Evolutionary conservation across 2,329 filamentous ascomycete species (phyloP).

Genomic region (Verticillium tricorpus): DNA sequence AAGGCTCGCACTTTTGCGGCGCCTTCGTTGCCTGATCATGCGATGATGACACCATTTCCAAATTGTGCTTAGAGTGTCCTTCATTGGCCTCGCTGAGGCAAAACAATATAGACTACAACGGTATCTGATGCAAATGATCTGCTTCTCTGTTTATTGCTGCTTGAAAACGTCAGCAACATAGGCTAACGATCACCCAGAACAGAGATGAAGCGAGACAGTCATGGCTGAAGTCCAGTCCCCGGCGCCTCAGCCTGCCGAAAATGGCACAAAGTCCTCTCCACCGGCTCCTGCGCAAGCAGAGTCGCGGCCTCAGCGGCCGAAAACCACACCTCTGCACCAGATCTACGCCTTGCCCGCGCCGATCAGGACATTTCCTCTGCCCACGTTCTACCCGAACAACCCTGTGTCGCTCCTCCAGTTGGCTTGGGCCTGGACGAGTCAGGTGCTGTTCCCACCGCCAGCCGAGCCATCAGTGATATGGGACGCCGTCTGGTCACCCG

Average conservation of each 20-base stretch:
- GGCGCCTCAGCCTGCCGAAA: slow-evolving; percentile 6
- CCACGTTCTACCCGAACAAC: slow-evolving; percentile 86
- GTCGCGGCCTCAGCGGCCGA: slow-evolving; percentile 15
- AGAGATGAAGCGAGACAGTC: slow-evolving; percentile 39
- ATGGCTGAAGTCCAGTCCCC: slow-evolving; percentile 35
- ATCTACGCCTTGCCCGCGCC: slow-evolving; percentile 81
- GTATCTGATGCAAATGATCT: slow-evolving; percentile 69
- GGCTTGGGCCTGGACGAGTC: slow-evolving; percentile 70
- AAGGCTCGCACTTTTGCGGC: slow-evolving; percentile 10
- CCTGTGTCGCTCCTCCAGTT: slow-evolving; percentile 83
- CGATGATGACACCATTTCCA: slow-evolving; percentile 57
- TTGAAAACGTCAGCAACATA: neutral
- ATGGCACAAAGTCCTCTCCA: slow-evolving; percentile 10
- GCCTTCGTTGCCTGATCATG: slow-evolving; percentile 8
- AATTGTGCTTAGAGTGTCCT: slow-evolving; percentile 53
- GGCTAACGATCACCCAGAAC: slow-evolving; percentile 27
- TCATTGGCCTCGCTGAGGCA: slow-evolving; percentile 58
- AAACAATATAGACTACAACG: slow-evolving; percentile 88
- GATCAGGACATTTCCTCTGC: slow-evolving; percentile 76
- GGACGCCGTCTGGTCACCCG: slow-evolving; percentile 72
- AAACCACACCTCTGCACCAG: slow-evolving; percentile 52
- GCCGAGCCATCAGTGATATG: slow-evolving; percentile 63
- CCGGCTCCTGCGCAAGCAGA: slow-evolving; percentile 16
- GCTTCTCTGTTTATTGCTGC: slow-evolving; percentile 10
- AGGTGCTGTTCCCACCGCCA: slow-evolving; percentile 62